Conservation (phyloP, 148 eudicot species). For the Fagopyrum tataricum region DNA sequence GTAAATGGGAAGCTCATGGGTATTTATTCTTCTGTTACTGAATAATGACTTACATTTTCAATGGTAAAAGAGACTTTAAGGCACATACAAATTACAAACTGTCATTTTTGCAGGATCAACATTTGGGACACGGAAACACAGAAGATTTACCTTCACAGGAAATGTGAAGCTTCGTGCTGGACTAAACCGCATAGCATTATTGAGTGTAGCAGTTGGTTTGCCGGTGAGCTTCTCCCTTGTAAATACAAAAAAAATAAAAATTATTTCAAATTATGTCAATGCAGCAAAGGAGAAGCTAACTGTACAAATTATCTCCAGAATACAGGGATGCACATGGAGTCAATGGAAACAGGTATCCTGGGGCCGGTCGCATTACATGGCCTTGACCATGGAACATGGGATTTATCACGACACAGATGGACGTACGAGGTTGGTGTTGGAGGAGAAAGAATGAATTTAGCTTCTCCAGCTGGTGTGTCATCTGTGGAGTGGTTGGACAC, state of each 20-base stretch:
- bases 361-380: constrained; percentile 53
- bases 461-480: constrained; percentile 46
- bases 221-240: constrained; percentile 46
- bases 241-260: background rate
- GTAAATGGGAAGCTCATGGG: constrained; percentile 85
- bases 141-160: constrained; percentile 44
- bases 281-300: background rate
- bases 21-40: constrained; percentile 11
- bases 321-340: constrained; percentile 70
- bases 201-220: constrained; percentile 86
- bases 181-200: constrained; percentile 57
- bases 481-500: constrained; percentile 79
- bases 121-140: constrained; percentile 56
- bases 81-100: background rate
- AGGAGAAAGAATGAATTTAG: constrained; percentile 77
- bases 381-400: constrained; percentile 47
- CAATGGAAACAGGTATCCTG: constrained; percentile 46
- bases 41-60: background rate
- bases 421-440: constrained; percentile 72
- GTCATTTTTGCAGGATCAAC: constrained; percentile 48
- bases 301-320: constrained; percentile 30
- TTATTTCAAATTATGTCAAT: background rate
- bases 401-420: constrained; percentile 50
- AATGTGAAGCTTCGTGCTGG: constrained; percentile 64
- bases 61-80: background rate